A percentile compares a stretch with the other conserved stretches of the same genome.
Conservation (phyloP, 2,329 filamentous ascomycete species). For the Ophiostoma novo-ulmi region DNA sequence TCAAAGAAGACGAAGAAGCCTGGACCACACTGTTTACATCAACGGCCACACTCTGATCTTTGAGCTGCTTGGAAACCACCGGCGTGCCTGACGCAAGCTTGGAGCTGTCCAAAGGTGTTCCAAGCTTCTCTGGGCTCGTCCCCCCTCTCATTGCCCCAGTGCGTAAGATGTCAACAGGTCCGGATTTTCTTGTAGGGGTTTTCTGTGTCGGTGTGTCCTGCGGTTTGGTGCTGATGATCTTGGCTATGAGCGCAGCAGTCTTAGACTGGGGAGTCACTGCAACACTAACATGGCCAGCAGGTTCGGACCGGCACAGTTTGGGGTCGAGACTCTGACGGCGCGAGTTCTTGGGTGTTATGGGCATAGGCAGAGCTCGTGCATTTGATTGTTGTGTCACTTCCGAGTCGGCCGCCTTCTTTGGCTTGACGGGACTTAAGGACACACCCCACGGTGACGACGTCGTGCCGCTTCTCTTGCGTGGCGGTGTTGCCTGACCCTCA, state of each 20-base stretch:
- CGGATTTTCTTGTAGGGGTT: neutral
- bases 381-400: neutral
- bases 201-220: neutral
- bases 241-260: constrained; percentile 24
- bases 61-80: neutral
- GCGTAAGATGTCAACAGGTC: neutral
- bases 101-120: neutral
- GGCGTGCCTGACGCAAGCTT: neutral
- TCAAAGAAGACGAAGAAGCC: neutral
- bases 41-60: neutral
- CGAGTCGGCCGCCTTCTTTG: neutral
- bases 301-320: constrained; percentile 12
- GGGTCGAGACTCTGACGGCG: neutral
- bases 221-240: constrained; percentile 23
- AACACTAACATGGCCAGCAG: constrained; percentile 14
- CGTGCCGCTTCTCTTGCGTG: constrained; percentile 2
- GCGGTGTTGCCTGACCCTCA: neutral
- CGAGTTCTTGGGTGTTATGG: constrained; percentile 5
- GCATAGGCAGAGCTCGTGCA: neutral
- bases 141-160: neutral
- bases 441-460: constrained; percentile 13
- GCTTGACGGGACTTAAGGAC: constrained; percentile 14
- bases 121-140: neutral
- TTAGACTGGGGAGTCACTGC: constrained; percentile 23
- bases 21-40: neutral